Evolutionary conservation across 2,329 filamentous ascomycete species (phyloP).

Genomic region (Stachybotrys chartarum): DNA sequence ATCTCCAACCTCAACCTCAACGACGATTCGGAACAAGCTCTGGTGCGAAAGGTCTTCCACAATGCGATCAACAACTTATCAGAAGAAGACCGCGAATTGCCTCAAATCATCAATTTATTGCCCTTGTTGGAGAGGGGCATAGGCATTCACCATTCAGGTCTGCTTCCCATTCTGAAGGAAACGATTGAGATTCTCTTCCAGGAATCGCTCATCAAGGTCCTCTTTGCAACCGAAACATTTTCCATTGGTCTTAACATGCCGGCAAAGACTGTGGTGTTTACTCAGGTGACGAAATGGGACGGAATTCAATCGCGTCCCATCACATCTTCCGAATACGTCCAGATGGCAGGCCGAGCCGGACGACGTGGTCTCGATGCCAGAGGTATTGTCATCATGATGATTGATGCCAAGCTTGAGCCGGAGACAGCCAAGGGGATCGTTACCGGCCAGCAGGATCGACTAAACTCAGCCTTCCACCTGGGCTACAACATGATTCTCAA

Average conservation of each 20-base stretch:
- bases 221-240: constrained; percentile 97
- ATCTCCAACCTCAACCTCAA: constrained; percentile 90
- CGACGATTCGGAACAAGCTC: constrained; percentile 87
- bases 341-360: constrained; percentile 96
- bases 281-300: constrained; percentile 91
- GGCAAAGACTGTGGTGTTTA: constrained; percentile 98
- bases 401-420: constrained; percentile 93
- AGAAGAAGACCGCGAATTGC: constrained; percentile 80
- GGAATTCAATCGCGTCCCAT: constrained; percentile 74
- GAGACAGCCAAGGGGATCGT: constrained; percentile 92
- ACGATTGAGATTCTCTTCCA: constrained; percentile 99
- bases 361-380: constrained; percentile 95
- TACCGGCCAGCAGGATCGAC: constrained; percentile 89
- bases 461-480: constrained; percentile 95
- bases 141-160: constrained; percentile 92
- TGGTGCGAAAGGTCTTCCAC: constrained; percentile 90
- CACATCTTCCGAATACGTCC: constrained; percentile 92
- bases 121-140: constrained; percentile 87
- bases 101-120: constrained; percentile 85
- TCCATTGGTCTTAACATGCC: constrained; percentile 99
- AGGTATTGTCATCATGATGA: constrained; percentile 99
- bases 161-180: constrained; percentile 93
- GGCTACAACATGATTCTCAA: constrained; percentile 99
- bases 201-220: constrained; percentile 92
- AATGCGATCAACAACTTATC: constrained; percentile 90